Conservation (phyloP, 2,329 filamentous ascomycete genomes). For the Ophiocordyceps sinensis region DNA sequence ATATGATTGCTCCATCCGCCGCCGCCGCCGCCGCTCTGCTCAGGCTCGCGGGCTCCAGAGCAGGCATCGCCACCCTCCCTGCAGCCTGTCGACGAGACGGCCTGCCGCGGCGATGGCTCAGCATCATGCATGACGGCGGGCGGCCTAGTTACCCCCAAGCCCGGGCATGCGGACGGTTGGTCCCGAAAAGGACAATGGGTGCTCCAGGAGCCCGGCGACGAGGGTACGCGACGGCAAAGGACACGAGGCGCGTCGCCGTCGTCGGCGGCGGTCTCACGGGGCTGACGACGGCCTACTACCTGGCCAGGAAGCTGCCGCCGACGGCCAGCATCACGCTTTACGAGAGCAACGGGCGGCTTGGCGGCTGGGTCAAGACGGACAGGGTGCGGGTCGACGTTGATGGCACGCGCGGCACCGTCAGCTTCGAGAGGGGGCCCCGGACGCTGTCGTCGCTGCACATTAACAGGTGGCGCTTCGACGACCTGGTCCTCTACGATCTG, state of each 20-base stretch:
- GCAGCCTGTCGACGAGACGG: slow-evolving; percentile 2
- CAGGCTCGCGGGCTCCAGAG: slow-evolving; percentile 6
- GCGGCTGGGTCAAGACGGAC: slow-evolving; percentile 72
- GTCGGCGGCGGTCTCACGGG: slow-evolving; percentile 76
- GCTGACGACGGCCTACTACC: slow-evolving; percentile 62
- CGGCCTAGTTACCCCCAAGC: no score
- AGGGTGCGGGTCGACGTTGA: slow-evolving; percentile 39
- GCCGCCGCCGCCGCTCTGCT: slow-evolving; percentile 10
- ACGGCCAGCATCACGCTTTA: slow-evolving; percentile 64
- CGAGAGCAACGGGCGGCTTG: slow-evolving; percentile 54
- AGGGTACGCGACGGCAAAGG: slow-evolving; percentile 6
- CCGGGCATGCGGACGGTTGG: no score
- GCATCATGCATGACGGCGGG: background rate
- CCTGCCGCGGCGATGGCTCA: slow-evolving; percentile 3
- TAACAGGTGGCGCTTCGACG: slow-evolving; percentile 33
- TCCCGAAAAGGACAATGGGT: no score
- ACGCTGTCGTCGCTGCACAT: slow-evolving; percentile 46
- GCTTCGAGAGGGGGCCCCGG: slow-evolving; percentile 76
- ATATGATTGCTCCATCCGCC: no score
- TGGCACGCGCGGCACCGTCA: slow-evolving; percentile 40
- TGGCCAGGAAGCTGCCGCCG: slow-evolving; percentile 49
- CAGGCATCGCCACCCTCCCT: no score
- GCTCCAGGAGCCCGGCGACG: background rate
- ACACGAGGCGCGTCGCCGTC: slow-evolving; percentile 41
- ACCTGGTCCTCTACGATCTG: slow-evolving; percentile 54